phyloP scores from a whole-genome alignment of 495 filamentous ascomycete species.

The Hypoxylon fuscum region DNA sequence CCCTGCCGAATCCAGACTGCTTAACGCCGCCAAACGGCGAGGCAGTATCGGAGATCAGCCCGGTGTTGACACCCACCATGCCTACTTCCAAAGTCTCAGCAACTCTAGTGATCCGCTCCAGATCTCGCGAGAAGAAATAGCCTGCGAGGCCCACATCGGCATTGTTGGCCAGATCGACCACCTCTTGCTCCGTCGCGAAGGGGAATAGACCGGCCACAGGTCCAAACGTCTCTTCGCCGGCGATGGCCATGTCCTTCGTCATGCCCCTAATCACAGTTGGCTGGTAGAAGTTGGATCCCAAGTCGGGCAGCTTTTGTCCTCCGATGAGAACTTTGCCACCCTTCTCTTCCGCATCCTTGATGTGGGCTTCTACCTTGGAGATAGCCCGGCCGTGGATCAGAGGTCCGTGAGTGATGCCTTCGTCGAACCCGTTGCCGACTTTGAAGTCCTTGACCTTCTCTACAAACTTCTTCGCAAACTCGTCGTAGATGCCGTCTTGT shows the following conservation, averaged over 20 bases:
- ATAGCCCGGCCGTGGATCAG: conserved; percentile 81
- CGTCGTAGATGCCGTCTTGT: conserved; percentile 80
- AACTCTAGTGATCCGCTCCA: conserved; percentile 76
- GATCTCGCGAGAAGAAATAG: conserved; percentile 84
- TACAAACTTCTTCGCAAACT: conserved; percentile 74
- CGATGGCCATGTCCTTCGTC: conserved; percentile 79
- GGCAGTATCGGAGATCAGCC: conserved; percentile 81
- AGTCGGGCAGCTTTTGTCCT: conserved; percentile 69
- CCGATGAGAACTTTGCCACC: conserved; percentile 77
- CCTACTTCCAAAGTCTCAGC: conserved; percentile 88
- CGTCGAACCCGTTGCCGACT: conserved; percentile 78
- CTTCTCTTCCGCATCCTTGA: conserved; percentile 77
- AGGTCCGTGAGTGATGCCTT: conserved; percentile 79
- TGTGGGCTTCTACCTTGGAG: conserved; percentile 79
- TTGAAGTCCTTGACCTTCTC: conserved; percentile 80
- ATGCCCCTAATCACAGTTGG: conserved; percentile 85
- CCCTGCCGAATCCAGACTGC: conserved; percentile 88
- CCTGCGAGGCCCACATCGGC: conserved; percentile 83
- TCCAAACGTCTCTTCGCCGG: conserved; percentile 87
- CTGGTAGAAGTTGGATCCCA: conserved; percentile 80
- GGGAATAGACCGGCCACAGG: conserved; percentile 85
- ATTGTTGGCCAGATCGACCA: conserved; percentile 78
- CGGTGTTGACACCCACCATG: conserved; percentile 90
- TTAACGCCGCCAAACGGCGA: conserved; percentile 95
- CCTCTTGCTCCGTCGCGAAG: conserved; percentile 85